Conservation (phyloP, 371 early-diverging fungal species). For the Mortierella polycephala region DNA sequence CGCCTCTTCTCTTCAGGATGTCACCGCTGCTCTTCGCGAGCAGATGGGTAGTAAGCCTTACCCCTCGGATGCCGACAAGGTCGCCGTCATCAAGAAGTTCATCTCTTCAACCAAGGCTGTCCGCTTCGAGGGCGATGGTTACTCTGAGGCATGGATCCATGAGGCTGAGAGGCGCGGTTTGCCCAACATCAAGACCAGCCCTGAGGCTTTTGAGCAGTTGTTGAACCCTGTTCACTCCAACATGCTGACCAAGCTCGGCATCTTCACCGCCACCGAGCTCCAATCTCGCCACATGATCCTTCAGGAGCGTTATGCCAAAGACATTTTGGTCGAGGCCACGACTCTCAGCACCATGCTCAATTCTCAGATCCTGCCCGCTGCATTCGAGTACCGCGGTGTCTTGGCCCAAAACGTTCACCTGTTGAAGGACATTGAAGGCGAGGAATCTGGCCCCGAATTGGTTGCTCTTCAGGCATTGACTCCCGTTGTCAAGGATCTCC, state of each 20-base stretch:
- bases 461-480: conserved; percentile 74
- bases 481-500: conserved; percentile 68
- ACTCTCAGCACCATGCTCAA: conserved; percentile 84
- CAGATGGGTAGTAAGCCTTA: conserved; percentile 82
- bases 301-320: conserved; percentile 95
- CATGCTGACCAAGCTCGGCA: conserved; percentile 77
- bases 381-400: conserved; percentile 86
- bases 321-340: conserved; percentile 92
- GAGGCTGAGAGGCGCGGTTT: conserved; percentile 91
- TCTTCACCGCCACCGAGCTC: conserved; percentile 86
- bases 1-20: conserved; percentile 82
- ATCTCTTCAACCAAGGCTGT: conserved; percentile 86
- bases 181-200: conserved; percentile 89
- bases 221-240: conserved; percentile 66
- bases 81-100: conserved; percentile 86
- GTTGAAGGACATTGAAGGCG: conserved; percentile 68
- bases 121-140: conserved; percentile 98
- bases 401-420: conserved; percentile 80
- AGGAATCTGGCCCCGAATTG: conserved; percentile 77
- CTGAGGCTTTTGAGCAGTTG: conserved; percentile 90
- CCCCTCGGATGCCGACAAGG: conserved; percentile 85
- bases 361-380: conserved; percentile 90
- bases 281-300: conserved; percentile 94
- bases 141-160: conserved; percentile 84
- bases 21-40: conserved; percentile 76